phyloP scores from a whole-genome alignment of 1,284 basidiomycete species.

The Leccinum griseonigrum region DNA sequence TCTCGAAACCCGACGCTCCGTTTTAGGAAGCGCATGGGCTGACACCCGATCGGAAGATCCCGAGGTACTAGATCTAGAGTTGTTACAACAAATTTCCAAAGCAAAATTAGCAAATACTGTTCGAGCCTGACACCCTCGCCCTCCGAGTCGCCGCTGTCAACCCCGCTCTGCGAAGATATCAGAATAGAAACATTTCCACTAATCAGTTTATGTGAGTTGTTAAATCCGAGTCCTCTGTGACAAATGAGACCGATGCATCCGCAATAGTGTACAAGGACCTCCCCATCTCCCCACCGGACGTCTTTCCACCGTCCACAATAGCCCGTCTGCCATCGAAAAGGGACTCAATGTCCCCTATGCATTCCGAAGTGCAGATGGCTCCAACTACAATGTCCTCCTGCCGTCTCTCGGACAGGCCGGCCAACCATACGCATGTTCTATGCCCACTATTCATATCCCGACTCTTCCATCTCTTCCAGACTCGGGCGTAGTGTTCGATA shows the following conservation, averaged over 20 bases:
- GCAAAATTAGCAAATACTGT: too few relatives aligned
- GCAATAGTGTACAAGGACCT: slow-evolving; percentile 54
- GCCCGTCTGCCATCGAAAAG: background rate
- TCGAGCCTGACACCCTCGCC: too few relatives aligned
- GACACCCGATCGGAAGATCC: too few relatives aligned
- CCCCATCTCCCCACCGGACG: slow-evolving; percentile 63
- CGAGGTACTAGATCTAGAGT: too few relatives aligned
- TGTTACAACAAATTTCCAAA: too few relatives aligned
- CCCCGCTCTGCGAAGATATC: too few relatives aligned
- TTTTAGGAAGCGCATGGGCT: too few relatives aligned
- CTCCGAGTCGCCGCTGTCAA: too few relatives aligned
- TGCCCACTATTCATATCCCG: slow-evolving; percentile 50
- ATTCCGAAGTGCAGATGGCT: slow-evolving; percentile 55
- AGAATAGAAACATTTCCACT: too few relatives aligned
- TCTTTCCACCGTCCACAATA: slow-evolving; percentile 31
- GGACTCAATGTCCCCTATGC: slow-evolving; percentile 39
- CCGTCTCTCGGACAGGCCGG: slow-evolving; percentile 62
- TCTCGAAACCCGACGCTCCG: too few relatives aligned
- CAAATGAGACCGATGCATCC: background rate
- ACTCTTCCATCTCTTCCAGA: slow-evolving; percentile 58
- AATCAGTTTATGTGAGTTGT: slow-evolving; percentile 48
- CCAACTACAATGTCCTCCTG: slow-evolving; percentile 52
- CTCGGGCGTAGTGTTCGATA: slow-evolving; percentile 69
- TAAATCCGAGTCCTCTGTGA: background rate
- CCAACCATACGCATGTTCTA: slow-evolving; percentile 70